phyloP scores from a whole-genome alignment of 1,139 yeast species.

The Magnusiomyces ingens region DNA sequence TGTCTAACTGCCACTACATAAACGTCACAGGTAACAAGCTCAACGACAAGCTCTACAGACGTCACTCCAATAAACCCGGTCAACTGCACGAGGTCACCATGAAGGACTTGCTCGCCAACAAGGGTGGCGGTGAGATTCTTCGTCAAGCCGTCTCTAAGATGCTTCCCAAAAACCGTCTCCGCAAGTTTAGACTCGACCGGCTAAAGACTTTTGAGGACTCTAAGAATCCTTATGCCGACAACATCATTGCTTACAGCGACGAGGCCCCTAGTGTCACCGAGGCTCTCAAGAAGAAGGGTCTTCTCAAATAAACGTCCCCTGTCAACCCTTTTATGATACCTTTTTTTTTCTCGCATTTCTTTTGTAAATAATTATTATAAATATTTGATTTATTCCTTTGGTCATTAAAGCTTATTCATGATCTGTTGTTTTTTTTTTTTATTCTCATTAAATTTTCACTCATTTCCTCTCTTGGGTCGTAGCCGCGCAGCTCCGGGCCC shows the following conservation, averaged over 20 bases:
- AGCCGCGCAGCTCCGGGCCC: too few relatives aligned
- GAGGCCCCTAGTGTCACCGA: conserved; percentile 37
- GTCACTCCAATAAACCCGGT: conserved; percentile 89
- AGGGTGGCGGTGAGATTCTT: conserved; percentile 79
- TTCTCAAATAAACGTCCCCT: conserved; percentile 7
- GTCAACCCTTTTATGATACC: conserved; percentile 2
- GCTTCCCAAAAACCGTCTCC: conserved; percentile 86
- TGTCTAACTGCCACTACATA: conserved; percentile 79
- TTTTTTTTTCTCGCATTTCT: not conserved
- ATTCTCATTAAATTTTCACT: not conserved
- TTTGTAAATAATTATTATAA: conserved; percentile 4
- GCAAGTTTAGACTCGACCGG: conserved; percentile 75
- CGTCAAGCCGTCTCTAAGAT: conserved; percentile 87
- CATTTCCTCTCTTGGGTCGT: too few relatives aligned
- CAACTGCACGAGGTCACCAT: conserved; percentile 76
- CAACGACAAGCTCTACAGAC: conserved; percentile 79
- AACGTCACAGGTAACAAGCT: conserved; percentile 79
- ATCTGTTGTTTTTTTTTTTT: not conserved
- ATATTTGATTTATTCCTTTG: conserved; percentile 4
- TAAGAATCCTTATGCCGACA: conserved; percentile 77
- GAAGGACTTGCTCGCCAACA: conserved; percentile 67
- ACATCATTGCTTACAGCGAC: conserved; percentile 81
- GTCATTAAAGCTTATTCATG: not conserved
- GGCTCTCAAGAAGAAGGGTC: conserved; percentile 8
- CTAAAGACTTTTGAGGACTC: conserved; percentile 83